phyloP scores from a whole-genome alignment of 345 rosid genomes.

The Lumnitzera littorea region DNA sequence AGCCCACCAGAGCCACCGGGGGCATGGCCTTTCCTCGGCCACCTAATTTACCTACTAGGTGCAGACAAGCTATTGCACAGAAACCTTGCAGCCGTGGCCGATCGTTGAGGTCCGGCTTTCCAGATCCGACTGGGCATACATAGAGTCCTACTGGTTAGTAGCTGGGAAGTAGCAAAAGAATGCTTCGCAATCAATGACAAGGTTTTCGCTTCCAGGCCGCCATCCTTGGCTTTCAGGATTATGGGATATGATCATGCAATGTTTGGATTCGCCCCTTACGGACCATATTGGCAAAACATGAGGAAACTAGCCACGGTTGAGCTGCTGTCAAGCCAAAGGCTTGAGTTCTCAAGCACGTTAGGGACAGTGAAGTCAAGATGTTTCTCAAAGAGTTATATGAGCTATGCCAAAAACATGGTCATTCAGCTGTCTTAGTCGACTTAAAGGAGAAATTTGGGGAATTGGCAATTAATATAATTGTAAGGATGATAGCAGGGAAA shows the following conservation, averaged over 20 bases:
- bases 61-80: constrained; percentile 15
- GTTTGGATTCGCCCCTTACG: constrained; percentile 27
- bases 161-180: constrained; percentile 23
- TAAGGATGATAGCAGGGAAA: constrained; percentile 21
- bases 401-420: constrained; percentile 14
- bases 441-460: constrained; percentile 19
- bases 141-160: constrained; percentile 15
- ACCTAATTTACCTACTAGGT: constrained; percentile 17
- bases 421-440: constrained; percentile 7
- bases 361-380: constrained; percentile 9
- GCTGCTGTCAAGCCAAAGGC: constrained; percentile 26
- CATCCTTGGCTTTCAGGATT: constrained; percentile 11
- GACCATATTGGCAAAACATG: constrained; percentile 24
- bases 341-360: constrained; percentile 26
- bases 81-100: constrained; percentile 16
- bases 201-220: constrained; percentile 17
- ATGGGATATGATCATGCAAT: constrained; percentile 23
- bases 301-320: constrained; percentile 22
- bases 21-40: constrained; percentile 30
- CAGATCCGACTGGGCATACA: constrained; percentile 19
- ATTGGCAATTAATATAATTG: constrained; percentile 22
- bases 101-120: constrained; percentile 19
- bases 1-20: constrained; percentile 19
- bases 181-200: constrained; percentile 26
- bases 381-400: constrained; percentile 16